These are phyloP conservation scores for Escallonia herrerae DNA, from an alignment of 129 eudicot genomes.

Conservation along the genomic window DNA sequence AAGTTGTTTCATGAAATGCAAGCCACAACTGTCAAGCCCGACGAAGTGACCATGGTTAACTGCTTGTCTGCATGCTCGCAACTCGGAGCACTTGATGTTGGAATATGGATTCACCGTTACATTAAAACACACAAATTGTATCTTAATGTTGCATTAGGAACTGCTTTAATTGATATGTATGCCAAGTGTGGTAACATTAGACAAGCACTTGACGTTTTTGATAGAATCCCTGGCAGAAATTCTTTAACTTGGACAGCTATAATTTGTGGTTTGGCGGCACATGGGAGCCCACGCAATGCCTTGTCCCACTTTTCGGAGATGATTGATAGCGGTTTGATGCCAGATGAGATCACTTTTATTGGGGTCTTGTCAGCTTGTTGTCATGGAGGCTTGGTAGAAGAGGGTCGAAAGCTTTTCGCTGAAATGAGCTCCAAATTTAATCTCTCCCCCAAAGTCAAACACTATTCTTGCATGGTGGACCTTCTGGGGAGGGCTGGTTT, in stretches of 20 bases:
- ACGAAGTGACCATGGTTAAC: slow-evolving; percentile 61
- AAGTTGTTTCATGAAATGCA: slow-evolving; percentile 55
- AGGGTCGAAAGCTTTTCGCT: slow-evolving; percentile 54
- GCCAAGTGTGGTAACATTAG: slow-evolving; percentile 66
- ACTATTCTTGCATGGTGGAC: slow-evolving; percentile 73
- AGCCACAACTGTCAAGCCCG: slow-evolving; percentile 33
- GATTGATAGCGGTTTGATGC: slow-evolving; percentile 46
- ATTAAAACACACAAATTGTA: slow-evolving; percentile 37
- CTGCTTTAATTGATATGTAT: slow-evolving; percentile 79
- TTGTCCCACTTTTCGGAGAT: slow-evolving; percentile 40
- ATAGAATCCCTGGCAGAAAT: slow-evolving; percentile 39
- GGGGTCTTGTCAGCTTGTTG: slow-evolving; percentile 72
- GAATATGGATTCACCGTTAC: slow-evolving; percentile 64
- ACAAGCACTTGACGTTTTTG: slow-evolving; percentile 53
- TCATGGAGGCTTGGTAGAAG: slow-evolving; percentile 68
- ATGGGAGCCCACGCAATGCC: slow-evolving; percentile 54
- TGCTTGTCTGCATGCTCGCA: slow-evolving; percentile 66
- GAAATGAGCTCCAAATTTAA: slow-evolving; percentile 47
- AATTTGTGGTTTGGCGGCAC: slow-evolving; percentile 62
- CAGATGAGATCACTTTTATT: slow-evolving; percentile 66
- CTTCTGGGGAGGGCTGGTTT: slow-evolving; percentile 71
- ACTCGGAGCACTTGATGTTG: slow-evolving; percentile 77
- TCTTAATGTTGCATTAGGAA: slow-evolving; percentile 46
- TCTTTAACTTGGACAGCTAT: slow-evolving; percentile 60
- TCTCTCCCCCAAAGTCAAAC: slow-evolving; percentile 40